phyloP scores from a whole-genome alignment of 129 eudicot species.

The Artemisia annua region DNA sequence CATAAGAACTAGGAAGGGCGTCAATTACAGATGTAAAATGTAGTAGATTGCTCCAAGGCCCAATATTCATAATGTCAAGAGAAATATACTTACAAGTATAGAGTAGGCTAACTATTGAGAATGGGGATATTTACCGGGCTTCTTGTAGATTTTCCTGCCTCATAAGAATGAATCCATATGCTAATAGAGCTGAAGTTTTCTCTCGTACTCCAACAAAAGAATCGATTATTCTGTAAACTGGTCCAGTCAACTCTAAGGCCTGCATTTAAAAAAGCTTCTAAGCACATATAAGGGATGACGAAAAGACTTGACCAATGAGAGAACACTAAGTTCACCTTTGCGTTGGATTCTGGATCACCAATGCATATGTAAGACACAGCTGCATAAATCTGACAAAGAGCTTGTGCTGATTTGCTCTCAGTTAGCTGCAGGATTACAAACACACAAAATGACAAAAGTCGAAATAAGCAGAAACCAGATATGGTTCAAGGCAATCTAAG shows the following conservation, averaged over 20 bases:
- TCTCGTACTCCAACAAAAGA: conserved; percentile 92
- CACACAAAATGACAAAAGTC: background rate
- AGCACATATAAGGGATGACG: background rate
- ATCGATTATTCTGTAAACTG: conserved; percentile 65
- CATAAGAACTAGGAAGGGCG: too few species aligned
- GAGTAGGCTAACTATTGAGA: background rate
- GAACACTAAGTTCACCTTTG: conserved; percentile 52
- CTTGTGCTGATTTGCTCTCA: conserved; percentile 86
- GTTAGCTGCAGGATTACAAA: conserved; percentile 55
- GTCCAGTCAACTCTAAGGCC: conserved; percentile 94
- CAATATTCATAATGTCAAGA: too few species aligned
- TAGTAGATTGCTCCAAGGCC: too few species aligned
- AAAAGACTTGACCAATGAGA: conserved; percentile 8
- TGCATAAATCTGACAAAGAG: conserved; percentile 86
- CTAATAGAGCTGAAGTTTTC: conserved; percentile 76
- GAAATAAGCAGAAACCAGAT: background rate
- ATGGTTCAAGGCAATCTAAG: background rate
- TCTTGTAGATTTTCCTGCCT: conserved; percentile 95
- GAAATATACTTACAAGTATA: background rate
- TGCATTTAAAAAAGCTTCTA: conserved; percentile 26
- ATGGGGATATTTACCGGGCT: conserved; percentile 57
- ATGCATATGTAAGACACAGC: conserved; percentile 84
- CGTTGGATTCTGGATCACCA: conserved; percentile 92
- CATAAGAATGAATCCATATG: conserved; percentile 87
- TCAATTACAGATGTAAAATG: too few species aligned